Conservation (phyloP, 371 early-diverging fungal species). For the Scutellospora calospora region DNA sequence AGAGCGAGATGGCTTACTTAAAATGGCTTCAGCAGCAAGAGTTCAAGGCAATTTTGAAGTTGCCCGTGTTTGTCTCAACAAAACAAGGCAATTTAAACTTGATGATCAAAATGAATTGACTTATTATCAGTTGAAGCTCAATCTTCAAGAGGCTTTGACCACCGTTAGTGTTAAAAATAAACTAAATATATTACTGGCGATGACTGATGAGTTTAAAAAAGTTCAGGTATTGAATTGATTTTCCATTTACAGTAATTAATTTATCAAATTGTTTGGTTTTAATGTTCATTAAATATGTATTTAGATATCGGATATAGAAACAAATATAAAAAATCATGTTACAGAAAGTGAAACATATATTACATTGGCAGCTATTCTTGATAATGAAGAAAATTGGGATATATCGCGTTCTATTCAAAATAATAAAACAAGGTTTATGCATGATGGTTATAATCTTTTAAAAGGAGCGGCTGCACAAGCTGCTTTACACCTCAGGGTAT, state of each 20-base stretch:
- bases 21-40: slow-evolving; percentile 25
- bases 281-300: neutral
- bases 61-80: slow-evolving; percentile 20
- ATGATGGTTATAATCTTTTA: slow-evolving; percentile 12
- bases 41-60: slow-evolving; percentile 27
- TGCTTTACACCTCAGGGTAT: neutral
- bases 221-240: neutral
- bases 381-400: neutral
- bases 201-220: slow-evolving; percentile 18
- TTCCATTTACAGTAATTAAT: neutral
- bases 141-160: slow-evolving; percentile 3
- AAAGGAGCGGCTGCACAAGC: neutral
- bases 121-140: slow-evolving; percentile 11
- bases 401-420: neutral
- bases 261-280: neutral
- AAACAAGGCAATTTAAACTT: neutral
- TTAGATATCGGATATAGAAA: neutral
- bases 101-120: neutral
- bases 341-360: slow-evolving; percentile 16
- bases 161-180: neutral
- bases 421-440: neutral
- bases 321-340: neutral
- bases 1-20: neutral
- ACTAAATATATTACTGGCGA: neutral
- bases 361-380: neutral